Base-by-base conservation (phyloP, 75 land plant genomes). In the Selaginella moellendorffii region DNA sequence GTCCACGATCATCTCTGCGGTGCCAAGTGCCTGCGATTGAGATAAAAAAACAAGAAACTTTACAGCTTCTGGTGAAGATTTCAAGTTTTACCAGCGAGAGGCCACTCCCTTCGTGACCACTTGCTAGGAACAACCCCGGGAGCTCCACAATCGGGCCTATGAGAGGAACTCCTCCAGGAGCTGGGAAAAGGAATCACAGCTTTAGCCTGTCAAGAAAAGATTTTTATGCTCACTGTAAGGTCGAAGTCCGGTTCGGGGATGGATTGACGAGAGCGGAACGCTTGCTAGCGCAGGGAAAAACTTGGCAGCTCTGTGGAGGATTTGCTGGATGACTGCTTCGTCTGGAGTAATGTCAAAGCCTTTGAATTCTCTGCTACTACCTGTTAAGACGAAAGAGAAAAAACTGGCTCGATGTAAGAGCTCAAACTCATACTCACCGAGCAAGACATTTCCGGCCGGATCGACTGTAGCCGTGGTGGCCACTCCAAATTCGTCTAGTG, bases 21-120 rank as follows among this genome's bases (percentile, higher is more conserved):
- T 91, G 22, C 92, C 84, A 54, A 91, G 30, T 46, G 92, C 88
- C 97, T 78, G 72, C 61, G 54, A 59, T 5, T 24, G 23, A 19
- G 2, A 19, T 24, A n/a, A 54, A 5, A 20, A 24, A 10, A 1
- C n/a, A 63, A 63, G 1, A 28, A 1, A 18, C n/a, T 28, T 1
- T 27, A 21, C 30, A 28, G 17, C 1, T 18, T 24, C 30, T 19
- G 31, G 31, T 21, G 31, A 24, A 63, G 27, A 61, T 2, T 12
- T 27, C 1, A 2, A 24, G 27, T 24, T n/a, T n/a, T 85, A 92
- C 97, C 97, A 92, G 56, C 66, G 68, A 70, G 31, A 92, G 86
- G 53, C 97, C 97, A 36, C 71, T 77, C 59, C 97, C 97, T 78
- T 92, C 97, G 83, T 92, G 93, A 63, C 97, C 97, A 66, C 92